These are phyloP conservation scores for Rosa persica DNA, from an alignment of 306 rosid species.

Conservation along the genomic window DNA sequence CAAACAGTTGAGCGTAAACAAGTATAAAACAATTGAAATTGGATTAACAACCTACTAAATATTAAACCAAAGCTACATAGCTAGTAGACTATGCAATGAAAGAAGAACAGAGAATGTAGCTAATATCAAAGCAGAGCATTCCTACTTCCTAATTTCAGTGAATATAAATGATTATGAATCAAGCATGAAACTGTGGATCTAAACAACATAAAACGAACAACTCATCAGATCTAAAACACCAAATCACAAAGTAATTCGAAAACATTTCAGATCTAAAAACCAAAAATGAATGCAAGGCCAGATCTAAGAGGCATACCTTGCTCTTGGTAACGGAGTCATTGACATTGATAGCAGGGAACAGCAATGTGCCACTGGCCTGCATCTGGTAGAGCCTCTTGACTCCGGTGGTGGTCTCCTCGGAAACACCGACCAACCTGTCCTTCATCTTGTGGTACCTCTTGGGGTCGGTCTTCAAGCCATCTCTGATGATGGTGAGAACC, in stretches of 20 bases:
- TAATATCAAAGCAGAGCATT: neutral
- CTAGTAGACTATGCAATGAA: neutral
- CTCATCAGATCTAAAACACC: constrained; percentile 7
- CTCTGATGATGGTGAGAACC: constrained; percentile 66
- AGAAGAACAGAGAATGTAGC: too few species aligned
- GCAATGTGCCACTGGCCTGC: constrained; percentile 67
- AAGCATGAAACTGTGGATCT: neutral
- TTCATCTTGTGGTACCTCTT: constrained; percentile 91
- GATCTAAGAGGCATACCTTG: constrained; percentile 51
- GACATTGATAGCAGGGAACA: constrained; percentile 95
- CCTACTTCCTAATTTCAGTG: neutral
- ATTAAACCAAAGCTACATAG: neutral
- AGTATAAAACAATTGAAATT: neutral
- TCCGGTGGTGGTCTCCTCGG: constrained; percentile 97
- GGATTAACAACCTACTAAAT: too few species aligned
- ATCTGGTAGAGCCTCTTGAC: constrained; percentile 98
- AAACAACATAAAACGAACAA: neutral
- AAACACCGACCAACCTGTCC: constrained; percentile 82
- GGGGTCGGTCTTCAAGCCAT: constrained; percentile 78
- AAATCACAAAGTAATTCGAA: neutral
- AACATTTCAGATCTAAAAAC: constrained; percentile 16
- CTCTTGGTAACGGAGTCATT: constrained; percentile 98
- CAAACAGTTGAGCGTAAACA: neutral
- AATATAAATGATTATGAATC: neutral
- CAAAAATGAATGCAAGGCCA: neutral